These are phyloP conservation scores for Aspergillus carlsbadensis DNA, from an alignment of 495 filamentous ascomycete species.

Conservation along the genomic window DNA sequence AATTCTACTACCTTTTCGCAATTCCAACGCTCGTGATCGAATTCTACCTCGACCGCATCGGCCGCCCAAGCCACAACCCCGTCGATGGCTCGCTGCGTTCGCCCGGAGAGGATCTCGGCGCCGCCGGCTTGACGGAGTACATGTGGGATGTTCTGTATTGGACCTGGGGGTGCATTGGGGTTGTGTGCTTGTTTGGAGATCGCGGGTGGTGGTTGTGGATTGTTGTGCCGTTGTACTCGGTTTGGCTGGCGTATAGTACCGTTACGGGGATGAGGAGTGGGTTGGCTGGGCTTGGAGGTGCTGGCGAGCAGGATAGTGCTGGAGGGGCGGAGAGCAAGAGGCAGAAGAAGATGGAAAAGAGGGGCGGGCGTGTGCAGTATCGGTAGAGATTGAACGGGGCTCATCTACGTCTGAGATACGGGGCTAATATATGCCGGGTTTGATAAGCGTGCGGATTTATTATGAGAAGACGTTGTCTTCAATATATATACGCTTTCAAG, in stretches of 20 bases:
- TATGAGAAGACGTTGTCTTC: neutral
- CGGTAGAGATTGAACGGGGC: constrained; percentile 23
- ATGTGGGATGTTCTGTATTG: constrained; percentile 97
- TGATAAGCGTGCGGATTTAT: neutral
- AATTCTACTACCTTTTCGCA: constrained; percentile 70
- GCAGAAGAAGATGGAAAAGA: constrained; percentile 63
- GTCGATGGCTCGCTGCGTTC: constrained; percentile 65
- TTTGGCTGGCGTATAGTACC: constrained; percentile 64
- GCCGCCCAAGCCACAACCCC: constrained; percentile 69
- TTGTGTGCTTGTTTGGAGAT: constrained; percentile 69
- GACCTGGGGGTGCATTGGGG: constrained; percentile 68
- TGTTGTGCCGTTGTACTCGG: constrained; percentile 68
- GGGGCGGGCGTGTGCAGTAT: constrained; percentile 50
- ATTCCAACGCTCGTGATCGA: constrained; percentile 75
- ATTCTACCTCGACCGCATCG: constrained; percentile 76
- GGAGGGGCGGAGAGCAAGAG: constrained; percentile 52
- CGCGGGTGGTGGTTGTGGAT: constrained; percentile 74
- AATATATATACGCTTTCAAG: neutral
- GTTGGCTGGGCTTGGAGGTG: constrained; percentile 56
- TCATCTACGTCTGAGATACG: neutral
- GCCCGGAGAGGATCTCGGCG: constrained; percentile 84
- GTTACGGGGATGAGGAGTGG: constrained; percentile 64
- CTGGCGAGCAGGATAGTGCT: constrained; percentile 17
- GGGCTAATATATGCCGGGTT: neutral
- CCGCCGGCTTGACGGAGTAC: constrained; percentile 89